Conservation (phyloP, 805 yeast genomes). For the Limtongia smithiae region DNA sequence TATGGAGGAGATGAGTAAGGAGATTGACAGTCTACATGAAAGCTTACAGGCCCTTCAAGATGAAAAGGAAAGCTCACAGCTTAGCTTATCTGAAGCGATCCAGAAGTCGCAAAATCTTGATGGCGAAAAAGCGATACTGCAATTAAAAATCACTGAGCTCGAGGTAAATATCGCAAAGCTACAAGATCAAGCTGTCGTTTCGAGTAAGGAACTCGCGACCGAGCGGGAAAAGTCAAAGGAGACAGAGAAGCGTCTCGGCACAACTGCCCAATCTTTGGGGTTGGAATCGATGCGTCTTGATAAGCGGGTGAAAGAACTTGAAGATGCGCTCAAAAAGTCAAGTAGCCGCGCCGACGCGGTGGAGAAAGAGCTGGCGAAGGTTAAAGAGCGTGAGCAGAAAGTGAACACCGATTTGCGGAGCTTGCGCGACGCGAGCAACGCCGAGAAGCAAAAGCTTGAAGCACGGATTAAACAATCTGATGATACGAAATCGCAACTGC, state of each 20-base stretch:
- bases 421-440: constrained; percentile 5
- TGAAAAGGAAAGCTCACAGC: constrained; percentile 4
- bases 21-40: constrained; percentile 10
- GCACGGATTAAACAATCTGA: constrained; percentile 25
- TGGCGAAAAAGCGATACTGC: constrained; percentile 6
- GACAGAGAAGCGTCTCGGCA: constrained; percentile 11
- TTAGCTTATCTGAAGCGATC: constrained; percentile 1
- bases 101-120: constrained; percentile 4
- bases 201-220: constrained; percentile 12
- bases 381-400: constrained; percentile 16
- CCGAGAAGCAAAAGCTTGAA: constrained; percentile 22
- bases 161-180: constrained; percentile 2
- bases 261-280: constrained; percentile 30
- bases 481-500: constrained; percentile 26
- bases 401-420: constrained; percentile 15
- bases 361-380: constrained; percentile 36
- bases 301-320: constrained; percentile 36
- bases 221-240: constrained; percentile 18
- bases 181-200: constrained; percentile 8
- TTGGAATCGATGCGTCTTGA: constrained; percentile 34
- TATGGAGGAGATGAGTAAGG: constrained; percentile 15
- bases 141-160: constrained; percentile 5
- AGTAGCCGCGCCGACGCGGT: constrained; percentile 35
- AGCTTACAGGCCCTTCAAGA: constrained; percentile 1
- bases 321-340: constrained; percentile 37